Evolutionary conservation across 129 eudicot species (phyloP), one percentile per base, ranked within the genome.

Genomic region (Centella asiatica): DNA sequence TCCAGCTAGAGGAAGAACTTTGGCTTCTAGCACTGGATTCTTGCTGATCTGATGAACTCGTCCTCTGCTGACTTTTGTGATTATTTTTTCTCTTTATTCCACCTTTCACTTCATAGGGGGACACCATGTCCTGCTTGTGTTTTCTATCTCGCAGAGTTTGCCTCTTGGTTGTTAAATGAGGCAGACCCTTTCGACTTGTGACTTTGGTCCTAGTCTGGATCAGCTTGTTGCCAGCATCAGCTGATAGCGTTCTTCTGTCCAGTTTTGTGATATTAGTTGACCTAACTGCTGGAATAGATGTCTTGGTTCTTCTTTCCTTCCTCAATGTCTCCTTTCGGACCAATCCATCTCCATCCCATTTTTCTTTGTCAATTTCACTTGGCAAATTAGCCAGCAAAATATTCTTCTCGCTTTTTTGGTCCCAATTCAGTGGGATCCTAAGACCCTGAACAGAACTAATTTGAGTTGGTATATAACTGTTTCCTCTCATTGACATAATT

Each of bases 11-110:
- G 52, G 81, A 56, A 58, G 62, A 60, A 29, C 49, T 17, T 49
- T 72, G 70, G 65, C 76, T 63, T 59, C 69, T 69, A 69, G 76
- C 74, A 9, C 62, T 79, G 47, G 84, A 74, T 54, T 33, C 67
- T 65, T 63, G 57, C 46, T 61, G 67, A 29, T 57, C 73, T 51
- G 60, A 27, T 23, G 55, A 53, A 59, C 57, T 61, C 45, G 25
- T 45, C 60, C 66, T 68, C 62, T 37, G 76, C 9, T 19, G 54
- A 39, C 17, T 62, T 44, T 42, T 60, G 12, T 27, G 40, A 19
- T 65, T 50, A 6, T 25, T 62, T 48, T 58, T 78, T 64, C 46
- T 74, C 29, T n/a, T 57, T 54, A 22, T 42, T 15, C 61, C 61
- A 44, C 48, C 78, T 22, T 44, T 17, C 33, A 60, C 36, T 49